These are phyloP conservation scores for Zanthoxylum bungeanum DNA, from an alignment of 345 rosid genomes.

Conservation along the genomic window DNA sequence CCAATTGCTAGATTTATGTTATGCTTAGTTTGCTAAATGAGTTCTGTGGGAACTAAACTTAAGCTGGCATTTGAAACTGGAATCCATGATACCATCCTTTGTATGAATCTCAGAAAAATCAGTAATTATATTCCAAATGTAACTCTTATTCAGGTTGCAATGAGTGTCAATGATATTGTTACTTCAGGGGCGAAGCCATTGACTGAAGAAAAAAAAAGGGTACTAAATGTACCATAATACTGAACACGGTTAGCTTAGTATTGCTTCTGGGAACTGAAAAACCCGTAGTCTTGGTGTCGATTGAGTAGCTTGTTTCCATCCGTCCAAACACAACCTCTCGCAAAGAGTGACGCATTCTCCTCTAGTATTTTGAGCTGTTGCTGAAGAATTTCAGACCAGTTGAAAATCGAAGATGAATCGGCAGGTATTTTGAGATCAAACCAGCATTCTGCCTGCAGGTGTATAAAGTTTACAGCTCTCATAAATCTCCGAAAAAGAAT, in stretches of 20 bases:
- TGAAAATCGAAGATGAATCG: not conserved
- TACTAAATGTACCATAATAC: not conserved
- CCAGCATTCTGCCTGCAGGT: constrained; percentile 32
- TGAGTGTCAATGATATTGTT: constrained; percentile 95
- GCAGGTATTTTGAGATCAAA: constrained; percentile 11
- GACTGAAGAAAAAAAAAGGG: not conserved
- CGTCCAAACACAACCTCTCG: constrained; percentile 15
- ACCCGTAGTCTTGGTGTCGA: constrained; percentile 20
- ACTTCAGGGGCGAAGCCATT: constrained; percentile 92
- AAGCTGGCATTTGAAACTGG: constrained; percentile 94
- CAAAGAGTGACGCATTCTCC: constrained; percentile 20
- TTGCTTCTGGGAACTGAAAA: constrained; percentile 14
- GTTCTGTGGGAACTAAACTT: constrained; percentile 82
- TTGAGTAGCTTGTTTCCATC: constrained; percentile 9
- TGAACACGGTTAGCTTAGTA: not conserved
- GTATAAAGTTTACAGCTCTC: not conserved
- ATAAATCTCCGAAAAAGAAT: not conserved
- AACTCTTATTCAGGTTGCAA: constrained; percentile 60
- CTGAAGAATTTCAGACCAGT: constrained; percentile 1
- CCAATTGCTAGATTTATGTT: not conserved
- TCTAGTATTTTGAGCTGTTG: constrained; percentile 18
- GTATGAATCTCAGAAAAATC: not conserved
- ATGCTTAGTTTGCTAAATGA: constrained; percentile 4
- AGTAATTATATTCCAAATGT: constrained; percentile 12
- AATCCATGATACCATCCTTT: constrained; percentile 61